Percentiles rank a stretch among this genome's conserved stretches.
phyloP scores from a whole-genome alignment of 352 stramenopile species.

The Pythium myriotylum region DNA sequence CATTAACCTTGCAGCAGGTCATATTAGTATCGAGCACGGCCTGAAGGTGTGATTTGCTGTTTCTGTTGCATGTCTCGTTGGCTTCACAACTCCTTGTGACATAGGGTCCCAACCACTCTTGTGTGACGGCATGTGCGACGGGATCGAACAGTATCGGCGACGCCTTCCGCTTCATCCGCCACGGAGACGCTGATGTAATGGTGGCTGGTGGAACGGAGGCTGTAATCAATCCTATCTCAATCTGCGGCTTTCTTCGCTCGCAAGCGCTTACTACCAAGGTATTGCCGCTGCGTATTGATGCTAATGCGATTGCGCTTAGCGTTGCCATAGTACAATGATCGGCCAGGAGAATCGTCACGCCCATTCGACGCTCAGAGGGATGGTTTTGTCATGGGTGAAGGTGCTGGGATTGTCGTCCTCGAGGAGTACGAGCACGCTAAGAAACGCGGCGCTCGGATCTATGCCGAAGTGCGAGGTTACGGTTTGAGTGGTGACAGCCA shows the following conservation, averaged over 20 bases:
- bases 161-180: conserved; percentile 87
- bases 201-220: conserved; percentile 95
- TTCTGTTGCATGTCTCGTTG: too few relatives aligned
- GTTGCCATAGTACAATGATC: conserved; percentile 93
- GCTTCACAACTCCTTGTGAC: neutral
- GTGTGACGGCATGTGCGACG: conserved; percentile 96
- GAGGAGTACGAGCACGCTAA: conserved; percentile 93
- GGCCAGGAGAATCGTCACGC: conserved; percentile 84
- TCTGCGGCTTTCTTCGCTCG: conserved; percentile 96
- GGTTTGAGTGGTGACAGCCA: conserved; percentile 96
- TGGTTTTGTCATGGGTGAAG: conserved; percentile 97
- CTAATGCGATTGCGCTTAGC: neutral
- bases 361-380: conserved; percentile 95
- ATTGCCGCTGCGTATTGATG: neutral
- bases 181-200: conserved; percentile 94
- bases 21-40: conserved; percentile 91
- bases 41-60: conserved; percentile 73
- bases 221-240: conserved; percentile 91
- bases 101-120: conserved; percentile 96
- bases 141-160: conserved; percentile 97
- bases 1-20: conserved; percentile 92
- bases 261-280: conserved; percentile 93
- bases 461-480: conserved; percentile 95
- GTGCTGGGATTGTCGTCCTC: conserved; percentile 66
- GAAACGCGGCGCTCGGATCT: conserved; percentile 92